Base-by-base conservation (phyloP, 2,329 filamentous ascomycete genomes). In the Verticillium nubilum region DNA sequence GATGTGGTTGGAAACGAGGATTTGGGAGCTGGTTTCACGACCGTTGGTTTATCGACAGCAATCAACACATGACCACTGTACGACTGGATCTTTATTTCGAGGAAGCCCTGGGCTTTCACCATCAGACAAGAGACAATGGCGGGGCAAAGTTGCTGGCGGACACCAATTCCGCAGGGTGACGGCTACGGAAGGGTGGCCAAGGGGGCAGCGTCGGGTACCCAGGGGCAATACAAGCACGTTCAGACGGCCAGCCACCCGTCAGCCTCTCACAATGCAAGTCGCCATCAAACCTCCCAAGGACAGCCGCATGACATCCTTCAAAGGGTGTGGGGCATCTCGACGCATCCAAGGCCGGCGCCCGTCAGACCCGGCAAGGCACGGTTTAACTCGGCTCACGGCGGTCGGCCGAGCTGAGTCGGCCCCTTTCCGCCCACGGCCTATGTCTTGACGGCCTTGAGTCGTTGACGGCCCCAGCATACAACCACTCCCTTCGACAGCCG, bases 331-430 rank as follows among this genome's bases (percentile, higher is more conserved):
- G 42, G 42, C 42, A 12, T 25, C 42, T n/a, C 42, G n/a, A 47
- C 17, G 6, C 19, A 25, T 47, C 42, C 19, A 25, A 47, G 42
- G 42, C 42, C 42, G 42, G 42, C 19, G 19, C 42, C 42, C 42
- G 42, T 47, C 42, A 23, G 56, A 56, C 59, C 60, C 75, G 76
- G 76, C 72, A 70, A 74, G 65, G 62, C 59, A 68, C 76, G 76
- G 76, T 73, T 78, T 75, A 60, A 65, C 57, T 64, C 76, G 76
- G 76, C 64, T 75, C 56, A 58, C n/a, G 37, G 52, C 19, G 56
- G 57, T 59, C 59, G 59, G 53, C 52, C 61, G 31, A 58, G 54
- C 58, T 52, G 59, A 60, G 59, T 60, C 61, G 62, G 62, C 52
- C 37, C 54, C 62, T 64, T 65, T 66, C 65, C 65, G 62, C 65